phyloP scores from a whole-genome alignment of 2,329 filamentous ascomycete species.

The Colletotrichum magnum region DNA sequence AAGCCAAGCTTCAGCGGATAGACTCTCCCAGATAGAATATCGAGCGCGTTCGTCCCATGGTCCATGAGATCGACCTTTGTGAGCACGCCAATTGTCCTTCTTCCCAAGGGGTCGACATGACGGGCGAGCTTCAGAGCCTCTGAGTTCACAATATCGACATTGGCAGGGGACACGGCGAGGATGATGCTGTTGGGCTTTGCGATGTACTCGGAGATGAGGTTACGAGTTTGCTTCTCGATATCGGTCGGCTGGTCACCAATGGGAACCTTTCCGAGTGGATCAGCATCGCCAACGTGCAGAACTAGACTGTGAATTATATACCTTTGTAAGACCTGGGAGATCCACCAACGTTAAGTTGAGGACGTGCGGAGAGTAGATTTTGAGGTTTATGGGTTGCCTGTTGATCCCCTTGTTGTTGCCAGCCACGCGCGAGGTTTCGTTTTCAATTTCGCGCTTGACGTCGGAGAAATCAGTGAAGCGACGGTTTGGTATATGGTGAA shows the following conservation, averaged over 20 bases:
- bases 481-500: conserved; percentile 92
- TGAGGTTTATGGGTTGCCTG: conserved; percentile 96
- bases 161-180: conserved; percentile 95
- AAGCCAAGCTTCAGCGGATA: conserved; percentile 98
- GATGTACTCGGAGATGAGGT: conserved; percentile 97
- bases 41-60: conserved; percentile 96
- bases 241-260: conserved; percentile 98
- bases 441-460: conserved; percentile 97
- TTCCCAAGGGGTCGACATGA: conserved; percentile 95
- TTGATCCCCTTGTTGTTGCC: conserved; percentile 99
- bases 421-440: conserved; percentile 90
- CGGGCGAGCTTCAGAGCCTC: conserved; percentile 96
- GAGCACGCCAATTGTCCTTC: conserved; percentile 94
- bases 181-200: conserved; percentile 99
- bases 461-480: conserved; percentile 92
- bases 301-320: conserved; percentile 51
- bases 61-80: conserved; percentile 99
- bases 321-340: conserved; percentile 95
- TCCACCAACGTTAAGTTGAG: conserved; percentile 97
- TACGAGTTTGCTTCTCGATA: conserved; percentile 98
- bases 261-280: conserved; percentile 74
- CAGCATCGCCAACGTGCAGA: conserved; percentile 9
- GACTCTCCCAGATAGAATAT: conserved; percentile 96
- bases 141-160: conserved; percentile 98
- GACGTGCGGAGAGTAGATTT: conserved; percentile 97